These are phyloP conservation scores for Pistacia integerrima DNA, from an alignment of 345 rosid genomes.

Conservation along the genomic window DNA sequence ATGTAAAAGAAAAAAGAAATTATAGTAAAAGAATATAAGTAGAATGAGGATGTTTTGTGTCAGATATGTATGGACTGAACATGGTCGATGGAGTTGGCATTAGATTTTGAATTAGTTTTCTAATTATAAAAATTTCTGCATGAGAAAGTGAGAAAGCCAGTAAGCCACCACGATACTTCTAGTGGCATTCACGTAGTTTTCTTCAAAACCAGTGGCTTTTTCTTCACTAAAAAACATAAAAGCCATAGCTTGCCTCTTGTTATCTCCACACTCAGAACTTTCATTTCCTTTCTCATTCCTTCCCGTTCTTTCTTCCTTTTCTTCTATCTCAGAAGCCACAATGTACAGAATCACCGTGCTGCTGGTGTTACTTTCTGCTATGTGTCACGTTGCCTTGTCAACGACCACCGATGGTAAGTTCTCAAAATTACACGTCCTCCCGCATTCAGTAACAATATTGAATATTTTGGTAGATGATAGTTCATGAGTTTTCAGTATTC, in stretches of 20 bases:
- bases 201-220: conserved; percentile 30
- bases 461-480: background rate
- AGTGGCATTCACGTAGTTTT: conserved; percentile 45
- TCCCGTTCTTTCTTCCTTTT: background rate
- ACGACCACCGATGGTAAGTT: conserved; percentile 44
- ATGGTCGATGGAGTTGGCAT: conserved; percentile 3
- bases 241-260: background rate
- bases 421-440: background rate
- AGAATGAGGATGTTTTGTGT: conserved; percentile 9
- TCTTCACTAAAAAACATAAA: conserved; percentile 32
- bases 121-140: background rate
- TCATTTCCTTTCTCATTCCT: background rate
- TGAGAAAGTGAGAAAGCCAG: background rate
- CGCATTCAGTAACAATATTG: background rate
- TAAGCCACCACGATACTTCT: background rate
- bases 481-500: background rate
- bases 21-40: background rate
- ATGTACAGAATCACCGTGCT: conserved; percentile 49
- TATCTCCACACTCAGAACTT: background rate
- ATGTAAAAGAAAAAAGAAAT: background rate
- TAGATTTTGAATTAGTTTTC: background rate
- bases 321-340: conserved; percentile 4
- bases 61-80: background rate
- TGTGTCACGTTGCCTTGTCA: conserved; percentile 34
- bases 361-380: conserved; percentile 37